These are phyloP conservation scores for Teratosphaeria pseudoeucalypti DNA, from an alignment of 2,329 filamentous ascomycete genomes.

Conservation along the genomic window DNA sequence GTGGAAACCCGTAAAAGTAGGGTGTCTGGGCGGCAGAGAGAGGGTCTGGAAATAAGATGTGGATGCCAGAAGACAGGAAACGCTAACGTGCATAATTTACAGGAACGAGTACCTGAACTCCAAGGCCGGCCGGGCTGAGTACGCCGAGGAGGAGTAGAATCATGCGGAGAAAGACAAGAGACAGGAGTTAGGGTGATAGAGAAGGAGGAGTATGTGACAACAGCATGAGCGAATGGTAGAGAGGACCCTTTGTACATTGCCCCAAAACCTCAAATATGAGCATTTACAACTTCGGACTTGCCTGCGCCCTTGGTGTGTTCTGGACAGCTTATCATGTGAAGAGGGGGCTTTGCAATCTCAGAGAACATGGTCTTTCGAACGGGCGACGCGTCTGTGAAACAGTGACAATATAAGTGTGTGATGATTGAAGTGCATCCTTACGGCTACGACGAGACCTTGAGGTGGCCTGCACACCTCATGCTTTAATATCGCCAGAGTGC, in stretches of 20 bases:
- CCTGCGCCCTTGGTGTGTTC: background rate
- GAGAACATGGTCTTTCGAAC: too few species aligned
- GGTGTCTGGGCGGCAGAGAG: background rate
- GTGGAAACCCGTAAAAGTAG: background rate
- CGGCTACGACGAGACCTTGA: too few species aligned
- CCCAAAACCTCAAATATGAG: background rate
- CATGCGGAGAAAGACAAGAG: background rate
- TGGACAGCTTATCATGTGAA: too few species aligned
- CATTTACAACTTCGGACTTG: background rate
- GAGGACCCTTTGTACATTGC: background rate
- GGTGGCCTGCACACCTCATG: too few species aligned
- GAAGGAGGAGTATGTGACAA: background rate
- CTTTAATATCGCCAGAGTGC: too few species aligned
- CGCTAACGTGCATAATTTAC: background rate
- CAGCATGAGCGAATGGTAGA: background rate
- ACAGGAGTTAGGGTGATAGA: background rate
- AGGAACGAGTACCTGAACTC: slow-evolving; percentile 78
- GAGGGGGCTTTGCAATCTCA: too few species aligned
- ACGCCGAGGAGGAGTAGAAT: slow-evolving; percentile 32
- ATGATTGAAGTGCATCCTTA: too few species aligned
- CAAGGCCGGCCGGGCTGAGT: slow-evolving; percentile 56
- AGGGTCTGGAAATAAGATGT: background rate
- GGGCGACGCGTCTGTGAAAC: too few species aligned
- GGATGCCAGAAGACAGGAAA: background rate
- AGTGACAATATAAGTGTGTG: too few species aligned